Percentiles rank a stretch among this genome's conserved stretches.
phyloP scores from a whole-genome alignment of 1,284 basidiomycete genomes.

The Tilletia caries region DNA sequence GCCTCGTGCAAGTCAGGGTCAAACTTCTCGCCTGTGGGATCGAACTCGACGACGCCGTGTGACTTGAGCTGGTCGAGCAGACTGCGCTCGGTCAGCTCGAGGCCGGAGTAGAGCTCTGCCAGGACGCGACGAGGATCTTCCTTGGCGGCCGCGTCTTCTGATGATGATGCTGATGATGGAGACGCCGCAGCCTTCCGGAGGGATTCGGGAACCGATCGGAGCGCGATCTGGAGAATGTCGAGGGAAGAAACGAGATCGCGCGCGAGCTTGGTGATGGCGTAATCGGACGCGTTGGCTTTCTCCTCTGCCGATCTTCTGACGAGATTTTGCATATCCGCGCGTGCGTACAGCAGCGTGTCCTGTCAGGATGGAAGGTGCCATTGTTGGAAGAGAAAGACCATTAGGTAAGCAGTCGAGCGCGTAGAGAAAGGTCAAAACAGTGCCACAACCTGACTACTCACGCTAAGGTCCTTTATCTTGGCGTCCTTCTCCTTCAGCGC shows the following conservation, averaged over 20 bases:
- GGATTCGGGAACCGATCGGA: slow-evolving; percentile 69
- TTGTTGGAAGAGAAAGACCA: background rate
- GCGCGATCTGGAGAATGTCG: slow-evolving; percentile 83
- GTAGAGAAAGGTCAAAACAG: too few relatives aligned
- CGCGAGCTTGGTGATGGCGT: slow-evolving; percentile 87
- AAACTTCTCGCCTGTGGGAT: slow-evolving; percentile 86
- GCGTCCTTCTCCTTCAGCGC: slow-evolving; percentile 49
- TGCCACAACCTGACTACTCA: slow-evolving; percentile 14
- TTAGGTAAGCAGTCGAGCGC: too few relatives aligned
- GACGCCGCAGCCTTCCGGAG: slow-evolving; percentile 21
- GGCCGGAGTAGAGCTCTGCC: slow-evolving; percentile 65
- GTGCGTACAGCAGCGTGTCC: slow-evolving; percentile 49
- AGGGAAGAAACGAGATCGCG: slow-evolving; percentile 82
- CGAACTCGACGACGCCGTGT: slow-evolving; percentile 85
- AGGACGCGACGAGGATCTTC: slow-evolving; percentile 41
- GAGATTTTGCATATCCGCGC: slow-evolving; percentile 89
- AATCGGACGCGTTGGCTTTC: slow-evolving; percentile 86
- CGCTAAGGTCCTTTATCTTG: slow-evolving; percentile 48
- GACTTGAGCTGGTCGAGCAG: slow-evolving; percentile 84
- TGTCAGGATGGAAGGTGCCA: slow-evolving; percentile 13
- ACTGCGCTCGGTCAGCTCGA: slow-evolving; percentile 85
- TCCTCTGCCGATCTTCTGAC: slow-evolving; percentile 85
- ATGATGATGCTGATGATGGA: background rate
- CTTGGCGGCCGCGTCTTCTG: too few relatives aligned
- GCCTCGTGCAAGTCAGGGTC: slow-evolving; percentile 95